A percentile compares a stretch with the other conserved stretches of the same genome.
Evolutionary conservation across 305 asterid genomes (phyloP).

Genomic region (Fraxinus latifolia): DNA sequence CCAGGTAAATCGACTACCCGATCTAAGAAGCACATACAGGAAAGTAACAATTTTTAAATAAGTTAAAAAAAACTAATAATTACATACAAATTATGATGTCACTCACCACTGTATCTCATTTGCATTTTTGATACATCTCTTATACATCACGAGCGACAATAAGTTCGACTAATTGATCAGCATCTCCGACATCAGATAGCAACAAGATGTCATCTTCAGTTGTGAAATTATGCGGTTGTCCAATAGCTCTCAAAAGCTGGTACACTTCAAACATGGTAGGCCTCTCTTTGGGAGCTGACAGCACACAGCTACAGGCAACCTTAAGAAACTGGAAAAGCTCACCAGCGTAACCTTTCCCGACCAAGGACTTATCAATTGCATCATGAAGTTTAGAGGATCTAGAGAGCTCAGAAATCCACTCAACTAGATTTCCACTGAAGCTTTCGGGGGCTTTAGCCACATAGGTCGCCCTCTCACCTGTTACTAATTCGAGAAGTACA

Average conservation of each 20-base stretch:
- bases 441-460: slow-evolving; percentile 54
- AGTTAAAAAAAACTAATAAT: slow-evolving; percentile 9
- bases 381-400: slow-evolving; percentile 50
- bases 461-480: slow-evolving; percentile 50
- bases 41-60: neutral
- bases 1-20: neutral
- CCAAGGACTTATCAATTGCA: slow-evolving; percentile 50
- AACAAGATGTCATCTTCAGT: slow-evolving; percentile 64
- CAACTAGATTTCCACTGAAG: slow-evolving; percentile 64
- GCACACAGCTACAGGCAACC: slow-evolving; percentile 67
- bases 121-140: slow-evolving; percentile 24
- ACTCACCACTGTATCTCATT: neutral
- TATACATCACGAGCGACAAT: slow-evolving; percentile 60
- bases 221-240: slow-evolving; percentile 54
- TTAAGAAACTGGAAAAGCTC: slow-evolving; percentile 72
- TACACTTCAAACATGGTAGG: slow-evolving; percentile 83
- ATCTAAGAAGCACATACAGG: neutral
- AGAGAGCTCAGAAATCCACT: slow-evolving; percentile 59
- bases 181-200: slow-evolving; percentile 41
- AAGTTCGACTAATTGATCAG: slow-evolving; percentile 49
- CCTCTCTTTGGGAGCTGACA: slow-evolving; percentile 60
- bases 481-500: slow-evolving; percentile 66
- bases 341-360: slow-evolving; percentile 46
- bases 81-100: slow-evolving; percentile 16
- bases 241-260: slow-evolving; percentile 65